phyloP scores from a whole-genome alignment of 2,329 filamentous ascomycete genomes.

The Verticillium isaacii region DNA sequence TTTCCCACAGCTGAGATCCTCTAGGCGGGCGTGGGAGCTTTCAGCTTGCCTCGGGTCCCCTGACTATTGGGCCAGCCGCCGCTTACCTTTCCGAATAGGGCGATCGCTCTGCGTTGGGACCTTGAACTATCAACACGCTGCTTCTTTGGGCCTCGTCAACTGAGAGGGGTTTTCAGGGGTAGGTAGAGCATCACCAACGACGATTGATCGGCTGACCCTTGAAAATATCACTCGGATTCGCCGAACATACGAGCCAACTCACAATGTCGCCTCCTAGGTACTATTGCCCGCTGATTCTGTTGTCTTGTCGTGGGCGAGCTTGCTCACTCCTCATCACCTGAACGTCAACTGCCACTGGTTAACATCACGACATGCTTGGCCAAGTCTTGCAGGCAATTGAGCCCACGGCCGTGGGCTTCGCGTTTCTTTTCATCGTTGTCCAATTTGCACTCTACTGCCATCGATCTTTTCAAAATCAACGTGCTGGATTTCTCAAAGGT shows the following conservation, averaged over 20 bases:
- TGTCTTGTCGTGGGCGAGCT: too few relatives aligned
- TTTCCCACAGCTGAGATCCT: not conserved
- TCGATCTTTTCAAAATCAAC: not conserved
- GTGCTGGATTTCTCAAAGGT: not conserved
- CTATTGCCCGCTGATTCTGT: not conserved
- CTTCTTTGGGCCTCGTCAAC: not conserved
- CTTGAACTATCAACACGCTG: not conserved
- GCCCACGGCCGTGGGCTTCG: not conserved
- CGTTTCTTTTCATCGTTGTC: not conserved
- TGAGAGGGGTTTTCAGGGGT: not conserved
- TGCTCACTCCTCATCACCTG: too few relatives aligned
- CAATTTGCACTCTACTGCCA: not conserved
- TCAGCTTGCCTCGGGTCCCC: not conserved
- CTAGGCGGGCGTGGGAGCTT: not conserved
- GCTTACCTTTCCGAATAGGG: not conserved
- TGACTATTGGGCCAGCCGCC: not conserved
- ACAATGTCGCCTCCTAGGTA: not conserved
- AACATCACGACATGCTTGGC: not conserved
- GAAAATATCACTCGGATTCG: not conserved
- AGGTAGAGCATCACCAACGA: not conserved
- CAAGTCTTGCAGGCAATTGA: not conserved
- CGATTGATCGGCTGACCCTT: not conserved
- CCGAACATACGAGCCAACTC: not conserved
- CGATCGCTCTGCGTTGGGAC: not conserved
- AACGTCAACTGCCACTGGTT: too few relatives aligned